These are phyloP conservation scores for Cupressus sempervirens DNA, from an alignment of 75 land plant genomes.

Conservation along the genomic window DNA sequence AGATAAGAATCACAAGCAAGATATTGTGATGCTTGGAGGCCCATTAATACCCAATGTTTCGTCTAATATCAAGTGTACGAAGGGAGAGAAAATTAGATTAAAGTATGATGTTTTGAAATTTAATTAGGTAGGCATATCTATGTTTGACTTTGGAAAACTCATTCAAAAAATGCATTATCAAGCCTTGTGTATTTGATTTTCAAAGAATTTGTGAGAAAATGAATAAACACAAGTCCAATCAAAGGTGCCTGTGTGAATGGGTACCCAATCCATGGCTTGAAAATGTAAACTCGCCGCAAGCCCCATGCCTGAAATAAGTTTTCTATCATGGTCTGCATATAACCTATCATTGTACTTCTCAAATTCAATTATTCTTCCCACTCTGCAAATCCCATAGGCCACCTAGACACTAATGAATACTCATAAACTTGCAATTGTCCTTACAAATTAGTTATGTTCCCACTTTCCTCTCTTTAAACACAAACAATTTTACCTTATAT, in stretches of 20 bases:
- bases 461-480: too few relatives aligned
- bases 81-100: constrained; percentile 60
- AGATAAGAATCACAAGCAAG: constrained; percentile 37
- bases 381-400: too few relatives aligned
- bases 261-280: too few relatives aligned
- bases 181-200: background rate
- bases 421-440: too few relatives aligned
- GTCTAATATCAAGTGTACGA: constrained; percentile 50
- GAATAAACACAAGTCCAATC: background rate
- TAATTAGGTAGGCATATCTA: constrained; percentile 52
- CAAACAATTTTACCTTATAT: too few relatives aligned
- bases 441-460: too few relatives aligned
- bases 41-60: constrained; percentile 31
- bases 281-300: too few relatives aligned
- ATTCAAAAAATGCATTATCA: background rate
- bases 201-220: background rate
- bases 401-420: too few relatives aligned
- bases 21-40: constrained; percentile 52
- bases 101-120: constrained; percentile 71
- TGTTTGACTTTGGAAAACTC: background rate
- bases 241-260: background rate
- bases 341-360: too few relatives aligned
- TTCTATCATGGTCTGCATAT: too few relatives aligned
- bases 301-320: too few relatives aligned
- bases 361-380: too few relatives aligned